These are phyloP conservation scores for Neonectria neomacrospora DNA, from an alignment of 2,329 filamentous ascomycete species.

Conservation along the genomic window DNA sequence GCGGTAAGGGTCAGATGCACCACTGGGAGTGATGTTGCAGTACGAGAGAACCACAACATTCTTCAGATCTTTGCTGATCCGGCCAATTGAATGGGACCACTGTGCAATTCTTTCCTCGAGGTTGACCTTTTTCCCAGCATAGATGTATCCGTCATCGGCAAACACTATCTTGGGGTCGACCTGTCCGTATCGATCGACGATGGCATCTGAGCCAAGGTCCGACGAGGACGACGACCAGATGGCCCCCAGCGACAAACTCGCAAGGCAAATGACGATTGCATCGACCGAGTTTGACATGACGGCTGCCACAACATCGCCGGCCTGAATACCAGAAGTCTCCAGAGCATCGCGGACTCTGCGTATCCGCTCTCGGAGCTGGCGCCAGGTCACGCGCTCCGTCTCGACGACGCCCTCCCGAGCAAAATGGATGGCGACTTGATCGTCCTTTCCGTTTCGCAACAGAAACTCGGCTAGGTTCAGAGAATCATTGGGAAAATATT, in stretches of 20 bases:
- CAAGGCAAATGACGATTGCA: conserved; percentile 18
- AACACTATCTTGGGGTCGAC: conserved; percentile 25
- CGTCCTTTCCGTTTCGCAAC: conserved; percentile 8
- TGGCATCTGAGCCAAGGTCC: conserved; percentile 14
- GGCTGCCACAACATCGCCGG: conserved; percentile 17
- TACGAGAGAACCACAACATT: conserved; percentile 15
- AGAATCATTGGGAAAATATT: conserved; percentile 13
- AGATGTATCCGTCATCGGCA: conserved; percentile 21
- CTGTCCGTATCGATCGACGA: conserved; percentile 22
- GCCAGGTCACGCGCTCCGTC: conserved; percentile 12
- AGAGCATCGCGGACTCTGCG: conserved; percentile 7
- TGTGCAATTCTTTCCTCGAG: conserved; percentile 11
- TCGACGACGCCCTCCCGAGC: conserved; percentile 8
- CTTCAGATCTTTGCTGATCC: not conserved
- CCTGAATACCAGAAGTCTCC: conserved; percentile 2
- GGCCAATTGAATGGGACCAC: conserved; percentile 4
- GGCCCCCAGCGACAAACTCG: conserved; percentile 11
- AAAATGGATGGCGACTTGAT: conserved; percentile 16
- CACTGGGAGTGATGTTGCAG: not conserved
- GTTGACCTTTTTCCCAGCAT: conserved; percentile 5
- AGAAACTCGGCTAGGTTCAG: conserved; percentile 23
- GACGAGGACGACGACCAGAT: conserved; percentile 23
- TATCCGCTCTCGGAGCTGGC: not conserved
- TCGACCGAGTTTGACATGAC: conserved; percentile 28
- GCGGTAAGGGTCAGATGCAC: not conserved